Evolutionary conservation across 805 yeast species (phyloP).

Genomic region (Saitoella complicata): DNA sequence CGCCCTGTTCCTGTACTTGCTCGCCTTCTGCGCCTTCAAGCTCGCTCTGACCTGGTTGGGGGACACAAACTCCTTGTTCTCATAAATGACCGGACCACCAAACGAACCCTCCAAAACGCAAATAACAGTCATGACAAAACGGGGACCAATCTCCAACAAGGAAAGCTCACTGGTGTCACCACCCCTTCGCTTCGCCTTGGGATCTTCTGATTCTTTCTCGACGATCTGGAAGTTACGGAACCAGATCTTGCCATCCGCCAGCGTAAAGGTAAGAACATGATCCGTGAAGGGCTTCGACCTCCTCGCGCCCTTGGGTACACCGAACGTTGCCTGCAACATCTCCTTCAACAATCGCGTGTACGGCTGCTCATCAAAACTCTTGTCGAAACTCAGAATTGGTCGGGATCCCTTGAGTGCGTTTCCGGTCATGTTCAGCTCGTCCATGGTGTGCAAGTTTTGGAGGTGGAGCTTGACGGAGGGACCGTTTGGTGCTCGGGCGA

Average conservation of each 20-base stretch:
- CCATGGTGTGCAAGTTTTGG: constrained; percentile 88
- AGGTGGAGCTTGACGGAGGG: constrained; percentile 89
- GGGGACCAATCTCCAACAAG: constrained; percentile 89
- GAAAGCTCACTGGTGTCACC: constrained; percentile 29
- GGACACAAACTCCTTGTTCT: constrained; percentile 89
- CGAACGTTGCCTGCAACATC: constrained; percentile 64
- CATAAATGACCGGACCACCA: constrained; percentile 94
- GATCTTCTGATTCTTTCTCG: constrained; percentile 33
- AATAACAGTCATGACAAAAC: constrained; percentile 83
- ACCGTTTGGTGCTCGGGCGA: constrained; percentile 94
- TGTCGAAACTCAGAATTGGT: constrained; percentile 81
- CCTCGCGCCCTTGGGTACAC: constrained; percentile 89
- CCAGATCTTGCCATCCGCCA: constrained; percentile 91
- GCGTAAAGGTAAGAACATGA: constrained; percentile 83
- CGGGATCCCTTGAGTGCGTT: constrained; percentile 91
- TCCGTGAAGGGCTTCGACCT: constrained; percentile 88
- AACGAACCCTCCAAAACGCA: constrained; percentile 90
- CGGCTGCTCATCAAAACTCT: constrained; percentile 49
- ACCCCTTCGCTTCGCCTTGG: constrained; percentile 17
- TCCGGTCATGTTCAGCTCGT: constrained; percentile 91
- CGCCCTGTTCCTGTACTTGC: constrained; percentile 57
- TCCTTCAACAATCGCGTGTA: constrained; percentile 71
- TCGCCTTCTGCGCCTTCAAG: constrained; percentile 61
- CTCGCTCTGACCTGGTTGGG: constrained; percentile 93
- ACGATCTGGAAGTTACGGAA: constrained; percentile 83